These are phyloP conservation scores for Scalesia atractyloides DNA, from an alignment of 129 eudicot species.

Conservation along the genomic window DNA sequence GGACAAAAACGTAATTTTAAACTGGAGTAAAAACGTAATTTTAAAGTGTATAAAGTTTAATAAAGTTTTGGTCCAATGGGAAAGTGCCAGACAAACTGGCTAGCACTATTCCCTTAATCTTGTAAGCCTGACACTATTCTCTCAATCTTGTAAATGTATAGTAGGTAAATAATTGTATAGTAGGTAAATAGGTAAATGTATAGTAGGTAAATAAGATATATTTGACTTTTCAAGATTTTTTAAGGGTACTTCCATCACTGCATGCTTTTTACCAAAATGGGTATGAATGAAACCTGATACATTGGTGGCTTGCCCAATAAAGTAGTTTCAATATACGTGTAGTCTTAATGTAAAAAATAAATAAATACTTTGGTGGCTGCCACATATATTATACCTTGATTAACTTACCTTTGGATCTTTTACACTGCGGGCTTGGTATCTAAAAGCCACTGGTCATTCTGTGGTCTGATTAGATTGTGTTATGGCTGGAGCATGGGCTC, in stretches of 20 bases:
- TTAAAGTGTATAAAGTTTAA: no score
- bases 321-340: neutral
- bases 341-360: neutral
- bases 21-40: no score
- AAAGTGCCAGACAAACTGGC: no score
- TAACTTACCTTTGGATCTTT: slow-evolving; percentile 58
- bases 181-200: no score
- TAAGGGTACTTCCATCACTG: neutral
- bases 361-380: no score
- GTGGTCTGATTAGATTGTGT: slow-evolving; percentile 46
- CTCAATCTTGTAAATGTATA: no score
- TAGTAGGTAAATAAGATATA: no score
- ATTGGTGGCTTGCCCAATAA: neutral
- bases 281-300: neutral
- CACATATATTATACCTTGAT: neutral
- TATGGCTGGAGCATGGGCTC: slow-evolving; percentile 72
- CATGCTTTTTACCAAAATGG: neutral
- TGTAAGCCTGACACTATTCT: no score
- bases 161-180: no score
- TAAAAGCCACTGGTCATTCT: slow-evolving; percentile 24
- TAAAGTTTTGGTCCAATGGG: no score
- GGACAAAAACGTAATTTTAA: no score
- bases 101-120: no score
- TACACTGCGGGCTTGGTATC: slow-evolving; percentile 4
- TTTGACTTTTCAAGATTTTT: neutral